Conservation (phyloP, 1,139 yeast genomes). For the Blastobotrys niveus region DNA sequence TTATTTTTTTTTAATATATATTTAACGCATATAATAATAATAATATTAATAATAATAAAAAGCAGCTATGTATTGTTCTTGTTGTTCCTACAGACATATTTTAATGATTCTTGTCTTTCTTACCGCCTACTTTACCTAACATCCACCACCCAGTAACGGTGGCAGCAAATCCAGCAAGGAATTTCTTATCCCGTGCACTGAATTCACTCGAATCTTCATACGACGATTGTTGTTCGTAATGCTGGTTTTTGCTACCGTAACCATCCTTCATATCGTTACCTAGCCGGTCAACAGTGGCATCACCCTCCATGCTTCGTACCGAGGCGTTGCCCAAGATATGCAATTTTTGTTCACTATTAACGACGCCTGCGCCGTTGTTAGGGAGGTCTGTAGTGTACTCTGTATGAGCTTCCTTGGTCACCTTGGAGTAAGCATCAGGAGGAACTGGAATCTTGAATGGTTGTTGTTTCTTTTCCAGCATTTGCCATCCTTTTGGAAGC, state of each 20-base stretch:
- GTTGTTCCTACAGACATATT: too few species aligned
- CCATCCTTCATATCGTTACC: constrained; percentile 5
- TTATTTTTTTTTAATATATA: not conserved
- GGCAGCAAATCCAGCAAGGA: constrained; percentile 30
- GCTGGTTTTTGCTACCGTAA: constrained; percentile 2
- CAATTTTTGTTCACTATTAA: constrained; percentile 1
- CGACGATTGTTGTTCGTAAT: not conserved
- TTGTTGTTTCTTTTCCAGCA: constrained; percentile 17
- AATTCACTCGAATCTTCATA: constrained; percentile 15
- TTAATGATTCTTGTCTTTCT: too few species aligned
- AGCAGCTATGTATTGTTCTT: too few species aligned
- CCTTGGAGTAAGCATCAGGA: constrained; percentile 29
- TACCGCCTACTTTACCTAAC: constrained; percentile 21
- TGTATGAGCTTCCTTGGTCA: constrained; percentile 23
- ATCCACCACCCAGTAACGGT: constrained; percentile 36
- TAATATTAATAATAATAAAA: not conserved
- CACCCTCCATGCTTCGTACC: constrained; percentile 17
- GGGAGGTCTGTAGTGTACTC: constrained; percentile 26
- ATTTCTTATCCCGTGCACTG: constrained; percentile 28
- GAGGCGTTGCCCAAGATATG: constrained; percentile 13
- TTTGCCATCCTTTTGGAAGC: constrained; percentile 10
- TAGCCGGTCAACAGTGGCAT: constrained; percentile 8
- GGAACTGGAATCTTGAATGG: constrained; percentile 38
- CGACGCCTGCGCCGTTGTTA: constrained; percentile 23
- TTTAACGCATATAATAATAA: not conserved